Evolutionary conservation across 2,329 filamentous ascomycete genomes (phyloP), one percentile per base, ranked within the genome.

Genomic region (Metarhizium anisopliae): DNA sequence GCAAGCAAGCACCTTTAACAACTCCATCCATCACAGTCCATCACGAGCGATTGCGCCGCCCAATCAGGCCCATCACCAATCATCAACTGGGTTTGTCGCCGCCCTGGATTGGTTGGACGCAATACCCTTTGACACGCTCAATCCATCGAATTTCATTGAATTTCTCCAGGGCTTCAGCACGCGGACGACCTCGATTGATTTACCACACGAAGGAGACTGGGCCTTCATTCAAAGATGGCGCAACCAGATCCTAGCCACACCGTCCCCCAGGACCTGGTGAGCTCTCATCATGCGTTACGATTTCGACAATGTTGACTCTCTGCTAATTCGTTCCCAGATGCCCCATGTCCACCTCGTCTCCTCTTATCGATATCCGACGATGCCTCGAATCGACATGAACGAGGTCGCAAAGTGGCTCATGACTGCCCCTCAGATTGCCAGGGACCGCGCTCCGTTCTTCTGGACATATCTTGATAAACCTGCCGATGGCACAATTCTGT

Each of bases 401-500:
- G 87, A 92, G 61, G 89, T 93, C 30, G 86, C 90, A 59, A 86
- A 89, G 66, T 93, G 90, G 79, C 82, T 97, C 58, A 79, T 92
- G 67, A 83, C 85, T 65, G 92, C 91, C 43, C 90, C 92, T 8
- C 87, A 89, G 67, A 87, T 96, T 59, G 87, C 92, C 63, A 89
- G 90, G 70, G 87, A 95, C 66, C 79, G 85, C 60, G 86, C 91
- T 51, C 84, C 93, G 2, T 92, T 99, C 79, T 89, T 87, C 72
- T 99, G 93, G 93, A 92, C 88, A 50, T 96, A 93, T 70, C 82
- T 97, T 56, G 85, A 94, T 64, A 82, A 84, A 54, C 93, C 93
- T 11, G 80, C 80, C 53, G 90, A 95, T 71, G 91, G 91, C 55
- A 87, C 86, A 8, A 81, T 96, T 49, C 82, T 94, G 67, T 78